Conservation (phyloP, 495 filamentous ascomycete genomes). For the Penicillium coffeae region DNA sequence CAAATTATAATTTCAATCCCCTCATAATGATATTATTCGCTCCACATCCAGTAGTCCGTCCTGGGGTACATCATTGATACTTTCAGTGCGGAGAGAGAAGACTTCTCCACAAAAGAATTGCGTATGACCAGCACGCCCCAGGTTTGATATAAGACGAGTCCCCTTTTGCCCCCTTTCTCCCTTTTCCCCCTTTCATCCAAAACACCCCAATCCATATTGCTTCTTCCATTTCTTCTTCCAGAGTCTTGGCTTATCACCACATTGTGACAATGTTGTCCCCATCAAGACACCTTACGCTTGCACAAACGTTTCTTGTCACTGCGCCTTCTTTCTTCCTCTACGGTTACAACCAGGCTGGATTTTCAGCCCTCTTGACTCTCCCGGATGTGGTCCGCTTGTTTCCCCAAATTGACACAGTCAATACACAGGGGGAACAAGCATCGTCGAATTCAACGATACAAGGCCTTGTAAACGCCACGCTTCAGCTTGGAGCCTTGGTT, state of each 20-base stretch:
- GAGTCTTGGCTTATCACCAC: neutral
- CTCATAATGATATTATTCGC: too few species aligned
- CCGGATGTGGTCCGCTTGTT: slow-evolving; percentile 14
- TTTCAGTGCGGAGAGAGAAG: neutral
- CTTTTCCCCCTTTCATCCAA: neutral
- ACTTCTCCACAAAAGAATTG: too few species aligned
- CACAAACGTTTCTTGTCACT: slow-evolving; percentile 18
- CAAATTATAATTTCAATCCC: too few species aligned
- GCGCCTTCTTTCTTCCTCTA: slow-evolving; percentile 28
- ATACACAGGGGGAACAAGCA: slow-evolving; percentile 1
- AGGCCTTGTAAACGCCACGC: slow-evolving; percentile 28
- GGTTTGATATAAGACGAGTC: neutral
- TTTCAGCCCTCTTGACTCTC: slow-evolving; percentile 17
- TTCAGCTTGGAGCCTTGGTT: slow-evolving; percentile 29
- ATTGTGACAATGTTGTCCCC: neutral
- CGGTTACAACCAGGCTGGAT: slow-evolving; percentile 23
- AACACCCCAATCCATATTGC: too few species aligned
- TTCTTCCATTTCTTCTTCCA: too few species aligned
- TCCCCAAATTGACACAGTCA: slow-evolving; percentile 14
- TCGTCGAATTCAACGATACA: slow-evolving; percentile 15
- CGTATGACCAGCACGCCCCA: neutral
- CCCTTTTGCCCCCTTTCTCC: neutral
- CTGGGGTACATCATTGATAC: too few species aligned
- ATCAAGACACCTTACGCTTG: neutral
- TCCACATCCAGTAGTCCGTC: too few species aligned